Evolutionary conservation across 2,329 filamentous ascomycete genomes (phyloP), one percentile per base, ranked within the genome.

Genomic region (Neopestalotiopsis rosae): DNA sequence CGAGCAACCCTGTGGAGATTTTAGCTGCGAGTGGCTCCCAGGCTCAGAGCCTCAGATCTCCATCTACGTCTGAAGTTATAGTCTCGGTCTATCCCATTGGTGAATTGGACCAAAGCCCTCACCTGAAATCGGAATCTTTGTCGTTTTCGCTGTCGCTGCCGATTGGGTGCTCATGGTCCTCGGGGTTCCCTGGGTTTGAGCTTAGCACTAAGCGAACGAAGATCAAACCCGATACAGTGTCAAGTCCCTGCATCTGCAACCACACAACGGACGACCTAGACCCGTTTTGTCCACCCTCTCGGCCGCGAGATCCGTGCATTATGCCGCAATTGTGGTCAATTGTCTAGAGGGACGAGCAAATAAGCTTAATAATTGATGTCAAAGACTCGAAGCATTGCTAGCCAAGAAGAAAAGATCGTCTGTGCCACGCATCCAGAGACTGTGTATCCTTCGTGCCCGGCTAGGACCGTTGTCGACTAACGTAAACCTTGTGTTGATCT

Each of bases 221-320:
- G 59, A 62, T 62, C 59, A 62, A 62, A 62, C 59, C 32, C 59
- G 59, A 14, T 30, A n/a, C 17, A n/a, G 59, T 62, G 59, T 62
- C 59, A 62, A 28, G 20, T 52, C 45, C 45, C 45, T 52, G 45
- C 59, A 38, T 28, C 9, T 30, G 57, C 57, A 59, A 59, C 30
- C 57, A 30, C 45, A 52, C 45, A 52, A 24, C 45, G 20, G 45
- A 52, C 45, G 45, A 52, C 45, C 45, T 52, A 52, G n/a, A 20
- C 45, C 45, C 45, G 6, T n/a, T 52, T 20, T 9, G 45, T 24
- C 14, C n/a, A 20, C 45, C 45, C 2, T 52, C n/a, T 52, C 45
- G 45, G 45, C 45, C n/a, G 45, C 20, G 45, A 17, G 17, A 52
- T 9, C 45, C 45, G 45, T 9, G 14, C 9, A 52, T n/a, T 52